Base-by-base conservation (phyloP, 495 filamentous ascomycete genomes). In the Lasiosphaeria miniovina region DNA sequence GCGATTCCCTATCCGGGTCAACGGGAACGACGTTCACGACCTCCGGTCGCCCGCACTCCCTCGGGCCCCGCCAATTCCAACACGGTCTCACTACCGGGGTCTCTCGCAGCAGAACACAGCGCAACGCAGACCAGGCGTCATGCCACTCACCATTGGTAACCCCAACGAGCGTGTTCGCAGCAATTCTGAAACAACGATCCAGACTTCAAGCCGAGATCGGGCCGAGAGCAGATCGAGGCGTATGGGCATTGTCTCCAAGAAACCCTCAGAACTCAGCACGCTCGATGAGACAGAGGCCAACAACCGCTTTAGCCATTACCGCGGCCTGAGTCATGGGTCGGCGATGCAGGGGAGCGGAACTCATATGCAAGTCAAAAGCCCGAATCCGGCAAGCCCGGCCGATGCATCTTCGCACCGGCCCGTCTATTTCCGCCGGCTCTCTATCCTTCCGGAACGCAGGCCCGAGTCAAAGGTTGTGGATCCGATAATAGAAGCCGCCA, bases 201-300 rank as follows among this genome's bases (percentile, higher is more conserved):
- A 77, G 41, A 69, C 71, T 6, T 62, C 72, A 31, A 70, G 72
- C 24, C 82, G 84, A 11, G 75, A 84, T 57, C 68, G 78, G 24
- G 74, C 77, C 12, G 75, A 76, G n/a, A 77, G 77, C 57, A 67
- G 82, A 67, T 70, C 88, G 75, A 59, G 80, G 64, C 84, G 93
- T 6, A 96, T 96, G 90, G 93, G 92, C 5, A 86, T 95, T 34
- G 85, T 96, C 35, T 86, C 85, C 9, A 86, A 82, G 62, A 90
- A 90, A 67, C 81, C 86, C 32, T 83, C 84, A 12, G 90, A 91
- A 55, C 75, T 95, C 9, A 85, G 84, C 32, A 88, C 88, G 0
- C 74, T 96, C 14, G 85, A 93, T 57, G 92, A 96, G 68, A 83
- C 76, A 10, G 80, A 85, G 51, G 77, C 84, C 4, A 79, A 75